Conservation (phyloP, 2,329 filamentous ascomycete genomes). For the Colletotrichum sp. region DNA sequence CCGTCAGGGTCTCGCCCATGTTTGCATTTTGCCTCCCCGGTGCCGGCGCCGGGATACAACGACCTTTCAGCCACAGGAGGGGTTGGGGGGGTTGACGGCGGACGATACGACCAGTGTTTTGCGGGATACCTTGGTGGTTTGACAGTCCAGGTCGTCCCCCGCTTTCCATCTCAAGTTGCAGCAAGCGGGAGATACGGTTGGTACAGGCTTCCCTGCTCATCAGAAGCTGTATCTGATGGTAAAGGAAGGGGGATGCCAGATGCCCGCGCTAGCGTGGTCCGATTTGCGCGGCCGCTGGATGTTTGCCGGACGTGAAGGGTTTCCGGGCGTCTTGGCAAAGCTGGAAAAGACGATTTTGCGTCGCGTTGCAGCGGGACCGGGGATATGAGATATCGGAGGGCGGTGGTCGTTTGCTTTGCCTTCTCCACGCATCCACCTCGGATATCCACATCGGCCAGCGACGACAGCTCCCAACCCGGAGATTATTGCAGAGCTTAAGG, state of each 20-base stretch:
- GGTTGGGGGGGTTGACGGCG: neutral
- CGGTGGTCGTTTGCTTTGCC: neutral
- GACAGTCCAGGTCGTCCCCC: neutral
- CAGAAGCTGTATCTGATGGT: neutral
- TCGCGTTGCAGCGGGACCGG: neutral
- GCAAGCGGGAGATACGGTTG: neutral
- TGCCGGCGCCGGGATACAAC: neutral
- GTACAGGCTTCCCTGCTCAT: neutral
- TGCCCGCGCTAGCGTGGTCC: neutral
- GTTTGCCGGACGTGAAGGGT: neutral
- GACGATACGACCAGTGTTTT: neutral
- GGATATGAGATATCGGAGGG: neutral
- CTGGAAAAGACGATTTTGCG: neutral
- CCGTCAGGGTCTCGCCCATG: slow-evolving; percentile 2
- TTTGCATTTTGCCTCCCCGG: neutral
- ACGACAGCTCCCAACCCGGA: neutral
- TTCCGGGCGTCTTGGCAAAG: neutral
- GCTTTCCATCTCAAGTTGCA: neutral
- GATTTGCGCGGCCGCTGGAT: neutral
- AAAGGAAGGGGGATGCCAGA: neutral
- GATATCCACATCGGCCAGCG: neutral
- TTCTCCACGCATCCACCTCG: neutral
- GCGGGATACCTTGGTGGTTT: neutral
- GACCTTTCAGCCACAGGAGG: neutral
- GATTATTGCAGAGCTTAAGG: neutral